Base-by-base conservation (phyloP, 2,329 filamentous ascomycete genomes). In the Exophiala sp. region DNA sequence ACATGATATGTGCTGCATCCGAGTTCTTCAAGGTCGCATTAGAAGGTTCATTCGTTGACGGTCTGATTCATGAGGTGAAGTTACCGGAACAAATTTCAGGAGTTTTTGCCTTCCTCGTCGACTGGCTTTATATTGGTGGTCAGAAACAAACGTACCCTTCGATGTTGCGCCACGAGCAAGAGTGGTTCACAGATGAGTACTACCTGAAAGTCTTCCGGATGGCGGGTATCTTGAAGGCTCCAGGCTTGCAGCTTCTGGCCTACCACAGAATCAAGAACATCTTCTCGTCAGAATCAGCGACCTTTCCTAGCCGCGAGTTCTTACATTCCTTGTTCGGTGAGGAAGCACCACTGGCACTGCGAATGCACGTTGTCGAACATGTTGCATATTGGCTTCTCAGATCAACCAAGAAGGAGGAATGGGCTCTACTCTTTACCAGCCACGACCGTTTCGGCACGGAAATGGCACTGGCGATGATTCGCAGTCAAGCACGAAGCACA, bases 101-200 rank as follows among this genome's bases (percentile, higher is more conserved):
- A 60, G 76, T 77, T 69, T 78, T 80, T 58, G 70, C 72, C 58
- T 66, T 78, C 29, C 78, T 79, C 59, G 67, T 74, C 37, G 66
- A 76, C 38, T 79, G 75, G 74, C 68, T 80, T 19, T 74, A 78
- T 60, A 38, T 35, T 3, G 48, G 52, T 19, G 35, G 35, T 18
- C 29, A 18, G 8, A 16, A 38, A 10, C 6, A 7, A 13, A 38
- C 14, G 7, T 38, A 38, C 19, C 35, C 35, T 21, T 38, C 35
- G 16, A 7, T 38, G 7, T 5, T 38, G 5, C 35, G 35, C 35
- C 8, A 8, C 13, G 13, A 13, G 7, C 35, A 38, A 37, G 3
- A 23, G 2, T 11, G 7, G 11, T 18, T 11, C 42, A 37, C 13
- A n/a, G 50, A 49, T 27, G 2, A 27, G 6, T 43, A 47, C 47